Evolutionary conservation across 73 alveolate genomes (phyloP).

Genomic region (Uronychia setigera): DNA sequence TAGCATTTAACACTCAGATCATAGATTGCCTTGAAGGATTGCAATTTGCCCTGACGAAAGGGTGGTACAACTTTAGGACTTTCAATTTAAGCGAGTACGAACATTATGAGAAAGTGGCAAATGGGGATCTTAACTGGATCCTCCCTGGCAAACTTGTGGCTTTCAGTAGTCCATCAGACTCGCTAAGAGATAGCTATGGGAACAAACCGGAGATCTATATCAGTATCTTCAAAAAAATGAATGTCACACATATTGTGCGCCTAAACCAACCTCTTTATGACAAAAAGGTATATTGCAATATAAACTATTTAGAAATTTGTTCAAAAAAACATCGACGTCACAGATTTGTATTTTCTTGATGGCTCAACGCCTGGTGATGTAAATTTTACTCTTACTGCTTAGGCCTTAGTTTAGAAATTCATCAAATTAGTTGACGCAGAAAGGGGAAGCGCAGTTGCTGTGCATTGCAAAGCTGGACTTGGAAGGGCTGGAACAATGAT

Average conservation of each 20-base stretch:
- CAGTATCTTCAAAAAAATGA: slow-evolving; percentile 64
- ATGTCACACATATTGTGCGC: slow-evolving; percentile 62
- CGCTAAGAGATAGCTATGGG: slow-evolving; percentile 63
- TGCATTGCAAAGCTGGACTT: slow-evolving; percentile 78
- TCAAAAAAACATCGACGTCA: slow-evolving; percentile 57
- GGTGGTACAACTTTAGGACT: slow-evolving; percentile 79
- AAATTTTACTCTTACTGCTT: too few relatives aligned
- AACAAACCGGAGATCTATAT: slow-evolving; percentile 55
- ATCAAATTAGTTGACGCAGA: slow-evolving; percentile 33
- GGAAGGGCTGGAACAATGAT: slow-evolving; percentile 85
- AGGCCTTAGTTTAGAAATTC: slow-evolving; percentile 32
- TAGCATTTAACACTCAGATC: too few relatives aligned
- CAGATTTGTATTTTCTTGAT: slow-evolving; percentile 74
- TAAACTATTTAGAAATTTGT: background rate
- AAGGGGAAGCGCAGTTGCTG: slow-evolving; percentile 43
- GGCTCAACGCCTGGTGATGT: slow-evolving; percentile 82
- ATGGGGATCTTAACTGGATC: slow-evolving; percentile 78
- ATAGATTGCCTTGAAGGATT: slow-evolving; percentile 68
- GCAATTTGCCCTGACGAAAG: slow-evolving; percentile 71
- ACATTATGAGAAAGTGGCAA: slow-evolving; percentile 77
- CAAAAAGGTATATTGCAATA: slow-evolving; percentile 29
- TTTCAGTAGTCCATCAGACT: slow-evolving; percentile 57
- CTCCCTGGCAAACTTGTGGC: slow-evolving; percentile 71
- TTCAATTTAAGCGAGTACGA: slow-evolving; percentile 76
- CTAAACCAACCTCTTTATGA: slow-evolving; percentile 68